Evolutionary conservation across 2,329 filamentous ascomycete species (phyloP).

Genomic region (Exophiala sideris): DNA sequence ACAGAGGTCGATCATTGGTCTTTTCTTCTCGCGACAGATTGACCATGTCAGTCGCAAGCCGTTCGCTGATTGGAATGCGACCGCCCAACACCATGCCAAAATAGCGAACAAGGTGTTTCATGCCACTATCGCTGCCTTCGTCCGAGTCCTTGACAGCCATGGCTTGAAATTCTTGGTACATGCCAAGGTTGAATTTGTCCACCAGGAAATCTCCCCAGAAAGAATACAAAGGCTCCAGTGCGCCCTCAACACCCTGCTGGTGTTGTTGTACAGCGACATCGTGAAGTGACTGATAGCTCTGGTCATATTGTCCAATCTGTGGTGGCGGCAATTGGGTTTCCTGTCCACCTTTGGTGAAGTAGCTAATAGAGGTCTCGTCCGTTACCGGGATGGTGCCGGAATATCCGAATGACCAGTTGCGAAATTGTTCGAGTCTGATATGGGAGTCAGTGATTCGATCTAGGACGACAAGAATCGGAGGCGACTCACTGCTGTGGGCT

Average conservation of each 20-base stretch:
- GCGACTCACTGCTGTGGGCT: slow-evolving; percentile 27
- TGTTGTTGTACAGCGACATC: slow-evolving; percentile 31
- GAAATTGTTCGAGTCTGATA: slow-evolving; percentile 20
- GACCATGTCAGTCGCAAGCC: slow-evolving; percentile 55
- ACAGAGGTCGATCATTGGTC: slow-evolving; percentile 43
- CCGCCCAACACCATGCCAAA: slow-evolving; percentile 59
- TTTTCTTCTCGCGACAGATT: slow-evolving; percentile 51
- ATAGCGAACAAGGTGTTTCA: slow-evolving; percentile 63
- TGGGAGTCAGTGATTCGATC: slow-evolving; percentile 7
- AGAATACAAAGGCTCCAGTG: slow-evolving; percentile 55
- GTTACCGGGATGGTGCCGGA: slow-evolving; percentile 5
- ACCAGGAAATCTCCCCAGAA: slow-evolving; percentile 73
- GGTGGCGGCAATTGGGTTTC: slow-evolving; percentile 22
- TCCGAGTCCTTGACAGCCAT: slow-evolving; percentile 63
- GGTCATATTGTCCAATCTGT: slow-evolving; percentile 33
- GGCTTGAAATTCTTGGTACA: slow-evolving; percentile 72
- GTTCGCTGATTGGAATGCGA: slow-evolving; percentile 49
- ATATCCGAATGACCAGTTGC: slow-evolving; percentile 19
- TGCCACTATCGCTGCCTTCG: slow-evolving; percentile 53
- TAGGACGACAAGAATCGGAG: neutral
- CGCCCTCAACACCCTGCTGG: slow-evolving; percentile 41
- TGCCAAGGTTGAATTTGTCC: slow-evolving; percentile 68
- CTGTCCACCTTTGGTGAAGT: slow-evolving; percentile 26
- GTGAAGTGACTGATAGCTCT: slow-evolving; percentile 30
- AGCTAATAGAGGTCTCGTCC: slow-evolving; percentile 20